These are phyloP conservation scores for Solanum chiquidenum DNA, from an alignment of 257 asterid genomes.

Conservation along the genomic window DNA sequence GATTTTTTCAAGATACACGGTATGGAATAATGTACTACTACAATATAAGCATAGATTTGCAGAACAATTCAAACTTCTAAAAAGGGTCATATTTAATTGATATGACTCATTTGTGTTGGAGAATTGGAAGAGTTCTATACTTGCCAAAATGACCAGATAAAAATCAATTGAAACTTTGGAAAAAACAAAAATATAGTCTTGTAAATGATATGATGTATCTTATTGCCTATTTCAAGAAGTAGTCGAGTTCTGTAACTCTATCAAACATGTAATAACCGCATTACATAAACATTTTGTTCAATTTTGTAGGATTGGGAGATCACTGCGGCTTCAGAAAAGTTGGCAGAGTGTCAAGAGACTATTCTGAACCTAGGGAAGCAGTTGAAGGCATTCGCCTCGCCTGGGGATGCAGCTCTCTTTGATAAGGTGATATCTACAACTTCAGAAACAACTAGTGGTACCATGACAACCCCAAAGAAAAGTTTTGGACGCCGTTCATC, in stretches of 20 bases:
- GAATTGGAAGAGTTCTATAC: neutral
- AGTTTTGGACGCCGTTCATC: conserved; percentile 35
- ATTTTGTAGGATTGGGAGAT: conserved; percentile 64
- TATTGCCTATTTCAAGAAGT: neutral
- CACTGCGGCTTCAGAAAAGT: conserved; percentile 67
- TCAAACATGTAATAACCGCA: neutral
- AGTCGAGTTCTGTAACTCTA: neutral
- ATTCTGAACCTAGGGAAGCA: conserved; percentile 76
- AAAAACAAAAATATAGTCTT: neutral
- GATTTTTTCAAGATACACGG: neutral
- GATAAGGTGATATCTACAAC: conserved; percentile 38
- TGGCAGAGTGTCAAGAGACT: conserved; percentile 91
- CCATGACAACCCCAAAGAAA: conserved; percentile 27
- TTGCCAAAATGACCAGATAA: neutral
- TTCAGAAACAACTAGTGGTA: conserved; percentile 17
- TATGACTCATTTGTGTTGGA: neutral
- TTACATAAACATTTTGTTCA: neutral
- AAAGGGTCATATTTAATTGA: neutral
- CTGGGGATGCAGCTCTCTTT: conserved; percentile 37
- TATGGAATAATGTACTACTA: neutral
- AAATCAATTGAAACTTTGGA: neutral
- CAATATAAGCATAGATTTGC: neutral
- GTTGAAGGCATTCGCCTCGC: conserved; percentile 72
- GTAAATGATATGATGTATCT: neutral
- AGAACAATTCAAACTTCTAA: neutral